Evolutionary conservation across 2,329 filamentous ascomycete species (phyloP).

Genomic region (Trichoderma gracile): DNA sequence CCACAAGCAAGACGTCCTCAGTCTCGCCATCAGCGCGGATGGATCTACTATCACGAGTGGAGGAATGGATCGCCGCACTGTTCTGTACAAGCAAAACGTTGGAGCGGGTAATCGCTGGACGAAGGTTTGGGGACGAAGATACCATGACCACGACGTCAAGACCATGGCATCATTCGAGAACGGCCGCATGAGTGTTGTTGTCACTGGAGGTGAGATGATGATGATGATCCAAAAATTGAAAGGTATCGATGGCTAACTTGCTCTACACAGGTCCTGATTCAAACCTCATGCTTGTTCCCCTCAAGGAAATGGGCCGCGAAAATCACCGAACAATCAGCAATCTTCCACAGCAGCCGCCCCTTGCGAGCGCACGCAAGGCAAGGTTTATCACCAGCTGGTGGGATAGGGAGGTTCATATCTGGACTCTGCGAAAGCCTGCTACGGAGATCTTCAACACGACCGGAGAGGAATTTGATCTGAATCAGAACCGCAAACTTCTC

Average conservation of each 20-base stretch:
- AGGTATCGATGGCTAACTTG: background rate
- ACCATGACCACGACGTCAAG: conserved; percentile 94
- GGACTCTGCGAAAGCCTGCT: conserved; percentile 58
- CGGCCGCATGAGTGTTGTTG: conserved; percentile 77
- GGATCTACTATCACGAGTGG: conserved; percentile 83
- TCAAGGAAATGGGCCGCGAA: conserved; percentile 73
- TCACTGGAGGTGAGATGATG: conserved; percentile 74
- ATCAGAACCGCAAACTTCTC: conserved; percentile 63
- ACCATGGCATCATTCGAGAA: conserved; percentile 88
- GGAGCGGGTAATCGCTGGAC: conserved; percentile 70
- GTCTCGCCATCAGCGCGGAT: conserved; percentile 78
- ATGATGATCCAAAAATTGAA: background rate
- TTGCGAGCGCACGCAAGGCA: conserved; percentile 70
- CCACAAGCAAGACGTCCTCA: conserved; percentile 87
- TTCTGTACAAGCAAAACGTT: conserved; percentile 71
- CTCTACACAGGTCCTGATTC: conserved; percentile 71
- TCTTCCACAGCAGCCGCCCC: conserved; percentile 74
- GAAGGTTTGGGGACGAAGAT: conserved; percentile 80
- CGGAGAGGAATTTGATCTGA: conserved; percentile 45
- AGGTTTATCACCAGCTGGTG: conserved; percentile 88
- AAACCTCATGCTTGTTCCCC: conserved; percentile 75
- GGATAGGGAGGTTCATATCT: conserved; percentile 84
- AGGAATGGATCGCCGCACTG: conserved; percentile 86
- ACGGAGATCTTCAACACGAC: conserved; percentile 46
- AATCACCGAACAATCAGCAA: conserved; percentile 80